Percentiles rank a stretch among this genome's conserved stretches.
phyloP scores from a whole-genome alignment of 495 filamentous ascomycete species.

The Bacidia rubella region DNA sequence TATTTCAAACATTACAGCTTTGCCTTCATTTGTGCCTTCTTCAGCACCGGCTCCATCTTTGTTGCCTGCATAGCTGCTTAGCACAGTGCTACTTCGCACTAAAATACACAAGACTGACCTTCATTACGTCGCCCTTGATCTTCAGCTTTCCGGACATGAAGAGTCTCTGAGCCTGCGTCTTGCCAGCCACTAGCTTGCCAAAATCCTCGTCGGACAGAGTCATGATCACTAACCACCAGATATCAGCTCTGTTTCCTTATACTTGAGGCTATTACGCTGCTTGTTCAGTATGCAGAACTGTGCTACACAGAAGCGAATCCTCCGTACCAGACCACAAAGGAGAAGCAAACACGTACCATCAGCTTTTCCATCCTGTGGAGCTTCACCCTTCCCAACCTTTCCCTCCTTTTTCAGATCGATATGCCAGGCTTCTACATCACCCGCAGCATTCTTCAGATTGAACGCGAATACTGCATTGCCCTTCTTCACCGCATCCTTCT shows the following conservation, averaged over 20 bases:
- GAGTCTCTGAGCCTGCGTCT: conserved; percentile 85
- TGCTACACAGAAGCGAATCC: too few species aligned
- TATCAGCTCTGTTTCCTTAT: too few species aligned
- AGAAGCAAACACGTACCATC: conserved; percentile 44
- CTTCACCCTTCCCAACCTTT: conserved; percentile 59
- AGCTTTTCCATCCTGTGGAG: conserved; percentile 57
- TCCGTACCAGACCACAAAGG: too few species aligned
- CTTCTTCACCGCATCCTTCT: conserved; percentile 76
- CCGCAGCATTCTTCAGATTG: conserved; percentile 73
- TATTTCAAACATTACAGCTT: conserved; percentile 51
- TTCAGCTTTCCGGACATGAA: conserved; percentile 98
- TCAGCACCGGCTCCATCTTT: conserved; percentile 86
- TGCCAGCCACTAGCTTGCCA: conserved; percentile 62
- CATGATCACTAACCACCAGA: conserved; percentile 52
- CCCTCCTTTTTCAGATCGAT: conserved; percentile 91
- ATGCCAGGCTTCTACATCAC: conserved; percentile 73
- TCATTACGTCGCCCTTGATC: conserved; percentile 94
- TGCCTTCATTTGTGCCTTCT: conserved; percentile 75
- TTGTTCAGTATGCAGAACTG: too few species aligned
- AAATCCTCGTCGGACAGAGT: conserved; percentile 80
- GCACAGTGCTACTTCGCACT: conserved; percentile 27
- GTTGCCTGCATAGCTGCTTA: conserved; percentile 42
- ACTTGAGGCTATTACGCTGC: too few species aligned
- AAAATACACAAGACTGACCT: conserved; percentile 5
- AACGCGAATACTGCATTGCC: conserved; percentile 84